Evolutionary conservation across 2,329 filamentous ascomycete genomes (phyloP), one percentile per base, ranked within the genome.

Genomic region (Incumbomyces lentus): DNA sequence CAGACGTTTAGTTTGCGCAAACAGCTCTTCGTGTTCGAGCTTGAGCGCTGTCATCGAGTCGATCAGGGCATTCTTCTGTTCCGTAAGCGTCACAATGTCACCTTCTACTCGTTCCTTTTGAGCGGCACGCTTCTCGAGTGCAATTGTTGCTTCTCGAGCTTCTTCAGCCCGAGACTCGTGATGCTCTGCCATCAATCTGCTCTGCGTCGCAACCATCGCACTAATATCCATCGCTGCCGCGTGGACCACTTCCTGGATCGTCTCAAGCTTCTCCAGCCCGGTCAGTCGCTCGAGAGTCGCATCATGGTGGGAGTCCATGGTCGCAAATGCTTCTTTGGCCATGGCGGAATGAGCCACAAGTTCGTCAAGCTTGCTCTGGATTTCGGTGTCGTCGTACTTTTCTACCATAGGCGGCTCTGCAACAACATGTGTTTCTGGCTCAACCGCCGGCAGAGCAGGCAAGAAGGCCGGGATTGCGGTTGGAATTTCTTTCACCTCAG

Each of bases 171-270:
- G 84, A 40, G 82, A 81, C 53, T 92, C 85, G 50, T 87, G 81
- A 34, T 89, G 85, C 51, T 90, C 77, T 1, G 77, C 73, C 51
- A 86, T 84, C 17, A 84, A 78, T 59, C 82, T 78, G 17, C 80
- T 84, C 62, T 95, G 89, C 2, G 73, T 72, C 2, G 82, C 76
- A 16, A 96, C 76, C 61, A 95, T 95, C 35, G 82, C 78, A 2
- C 84, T 83, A 46, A 98, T 82, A 60, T 93, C 87, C 16, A 81
- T 78, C 1, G 90, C 88, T 1, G 87, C 94, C 49, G 81, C 75
- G 61, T 86, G 79, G 47, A 98, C 87, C 55, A 94, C 85, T 53
- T 84, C 76, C 59, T 95, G 87, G 42, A 96, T 92, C 62, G 88
- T 78, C 55, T 95, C 87, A 4, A 98, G 75, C 19, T 85, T 84